Conservation (phyloP, 306 rosid species). For the Luffa aegyptiaca region DNA sequence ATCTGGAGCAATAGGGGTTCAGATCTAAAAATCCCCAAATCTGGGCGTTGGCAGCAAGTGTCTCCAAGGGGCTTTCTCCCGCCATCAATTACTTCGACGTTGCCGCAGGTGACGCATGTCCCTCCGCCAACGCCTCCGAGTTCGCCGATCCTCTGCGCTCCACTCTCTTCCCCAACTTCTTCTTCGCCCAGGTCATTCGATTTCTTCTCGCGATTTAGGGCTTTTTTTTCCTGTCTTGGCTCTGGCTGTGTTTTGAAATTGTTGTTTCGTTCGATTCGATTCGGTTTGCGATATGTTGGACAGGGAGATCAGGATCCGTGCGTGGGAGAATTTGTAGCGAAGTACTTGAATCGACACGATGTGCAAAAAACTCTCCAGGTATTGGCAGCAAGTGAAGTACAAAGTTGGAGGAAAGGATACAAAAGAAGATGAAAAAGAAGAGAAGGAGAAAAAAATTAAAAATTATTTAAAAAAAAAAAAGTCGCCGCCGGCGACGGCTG, state of each 20-base stretch:
- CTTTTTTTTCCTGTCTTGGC: too few relatives aligned
- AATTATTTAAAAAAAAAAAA: too few relatives aligned
- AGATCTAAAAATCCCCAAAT: too few relatives aligned
- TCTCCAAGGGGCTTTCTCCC: conserved; percentile 34
- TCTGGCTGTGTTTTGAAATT: neutral
- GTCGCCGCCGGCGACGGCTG: too few relatives aligned
- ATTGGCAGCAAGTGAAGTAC: too few relatives aligned
- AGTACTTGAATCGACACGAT: conserved; percentile 64
- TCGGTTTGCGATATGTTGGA: conserved; percentile 30
- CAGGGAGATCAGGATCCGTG: conserved; percentile 59
- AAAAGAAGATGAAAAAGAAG: too few relatives aligned
- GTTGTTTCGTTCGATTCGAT: neutral
- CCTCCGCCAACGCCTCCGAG: conserved; percentile 29
- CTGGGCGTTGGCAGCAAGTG: too few relatives aligned
- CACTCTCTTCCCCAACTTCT: neutral
- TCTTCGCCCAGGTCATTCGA: neutral
- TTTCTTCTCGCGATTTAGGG: neutral
- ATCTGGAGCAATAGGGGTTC: too few relatives aligned
- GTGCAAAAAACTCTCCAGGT: conserved; percentile 79
- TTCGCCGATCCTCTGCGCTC: conserved; percentile 29
- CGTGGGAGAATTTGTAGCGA: conserved; percentile 63
- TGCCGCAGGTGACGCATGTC: conserved; percentile 43
- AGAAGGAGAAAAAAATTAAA: too few relatives aligned
- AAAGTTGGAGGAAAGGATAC: too few relatives aligned
- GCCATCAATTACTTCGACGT: conserved; percentile 45